phyloP scores from a whole-genome alignment of 305 asterid genomes.

The Rubia tinctorum region DNA sequence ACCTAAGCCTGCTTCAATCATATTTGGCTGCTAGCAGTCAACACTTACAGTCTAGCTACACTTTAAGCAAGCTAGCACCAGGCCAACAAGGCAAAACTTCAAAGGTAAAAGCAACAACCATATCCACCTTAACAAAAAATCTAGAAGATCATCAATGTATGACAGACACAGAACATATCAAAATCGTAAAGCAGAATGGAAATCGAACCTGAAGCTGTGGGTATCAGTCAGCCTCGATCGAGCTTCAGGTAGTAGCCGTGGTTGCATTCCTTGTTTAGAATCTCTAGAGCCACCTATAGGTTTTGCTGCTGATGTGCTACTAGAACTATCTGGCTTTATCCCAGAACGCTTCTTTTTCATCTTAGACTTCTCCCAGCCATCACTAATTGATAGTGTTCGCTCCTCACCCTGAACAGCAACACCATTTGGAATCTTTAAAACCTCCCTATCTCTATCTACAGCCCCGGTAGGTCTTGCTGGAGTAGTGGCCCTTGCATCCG shows the following conservation, averaged over 20 bases:
- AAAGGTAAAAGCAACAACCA: background rate
- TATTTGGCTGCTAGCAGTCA: background rate
- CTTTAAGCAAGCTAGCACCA: background rate
- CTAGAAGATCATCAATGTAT: conserved; percentile 8
- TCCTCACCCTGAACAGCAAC: conserved; percentile 61
- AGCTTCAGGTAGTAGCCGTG: conserved; percentile 57
- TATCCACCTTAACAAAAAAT: background rate
- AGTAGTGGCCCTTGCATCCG: conserved; percentile 59
- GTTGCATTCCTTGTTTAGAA: conserved; percentile 67
- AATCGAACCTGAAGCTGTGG: conserved; percentile 71
- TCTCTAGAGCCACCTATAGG: conserved; percentile 68
- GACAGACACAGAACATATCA: background rate
- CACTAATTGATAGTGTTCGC: conserved; percentile 50
- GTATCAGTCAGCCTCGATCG: conserved; percentile 66
- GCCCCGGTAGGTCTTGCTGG: conserved; percentile 54
- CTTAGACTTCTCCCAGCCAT: conserved; percentile 93
- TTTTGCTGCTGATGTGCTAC: conserved; percentile 45
- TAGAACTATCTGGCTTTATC: conserved; percentile 64
- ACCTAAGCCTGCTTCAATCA: background rate
- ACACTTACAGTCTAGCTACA: conserved; percentile 4
- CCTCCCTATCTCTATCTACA: conserved; percentile 71
- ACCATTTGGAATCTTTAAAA: conserved; percentile 51
- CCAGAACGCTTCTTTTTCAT: conserved; percentile 95
- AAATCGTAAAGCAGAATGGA: conserved; percentile 7
- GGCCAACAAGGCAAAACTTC: background rate